phyloP scores from a whole-genome alignment of 345 rosid genomes.

The Eucalyptus virginea region DNA sequence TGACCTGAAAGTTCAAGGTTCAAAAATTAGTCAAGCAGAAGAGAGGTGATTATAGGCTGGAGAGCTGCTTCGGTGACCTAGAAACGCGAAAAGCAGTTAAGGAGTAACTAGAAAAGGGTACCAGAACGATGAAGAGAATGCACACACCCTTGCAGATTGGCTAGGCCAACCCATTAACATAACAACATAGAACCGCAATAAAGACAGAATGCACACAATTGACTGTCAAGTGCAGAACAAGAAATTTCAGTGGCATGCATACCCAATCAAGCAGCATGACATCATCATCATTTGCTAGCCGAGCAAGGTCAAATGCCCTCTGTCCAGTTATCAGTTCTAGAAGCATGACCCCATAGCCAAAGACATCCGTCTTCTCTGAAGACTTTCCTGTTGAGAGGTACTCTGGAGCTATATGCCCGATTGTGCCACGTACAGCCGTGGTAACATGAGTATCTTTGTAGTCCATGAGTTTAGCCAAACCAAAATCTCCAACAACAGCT shows the following conservation, averaged over 20 bases:
- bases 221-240: neutral
- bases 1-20: constrained; percentile 36
- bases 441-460: constrained; percentile 90
- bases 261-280: constrained; percentile 97
- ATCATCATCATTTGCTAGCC: constrained; percentile 91
- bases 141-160: neutral
- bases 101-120: neutral
- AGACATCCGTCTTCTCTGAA: constrained; percentile 95
- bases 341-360: constrained; percentile 97
- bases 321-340: constrained; percentile 95
- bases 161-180: neutral
- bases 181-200: neutral
- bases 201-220: neutral
- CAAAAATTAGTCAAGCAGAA: neutral
- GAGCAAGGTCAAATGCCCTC: constrained; percentile 90
- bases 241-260: neutral
- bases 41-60: neutral
- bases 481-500: constrained; percentile 97
- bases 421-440: constrained; percentile 96
- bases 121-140: neutral
- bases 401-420: constrained; percentile 95
- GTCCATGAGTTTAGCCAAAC: constrained; percentile 88
- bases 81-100: neutral
- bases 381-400: constrained; percentile 91
- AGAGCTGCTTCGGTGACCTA: neutral